A percentile compares a stretch with the other conserved stretches of the same genome.
These are phyloP conservation scores for Hymenoscyphus fraxineus DNA, from an alignment of 2,329 filamentous ascomycete species.

Conservation along the genomic window DNA sequence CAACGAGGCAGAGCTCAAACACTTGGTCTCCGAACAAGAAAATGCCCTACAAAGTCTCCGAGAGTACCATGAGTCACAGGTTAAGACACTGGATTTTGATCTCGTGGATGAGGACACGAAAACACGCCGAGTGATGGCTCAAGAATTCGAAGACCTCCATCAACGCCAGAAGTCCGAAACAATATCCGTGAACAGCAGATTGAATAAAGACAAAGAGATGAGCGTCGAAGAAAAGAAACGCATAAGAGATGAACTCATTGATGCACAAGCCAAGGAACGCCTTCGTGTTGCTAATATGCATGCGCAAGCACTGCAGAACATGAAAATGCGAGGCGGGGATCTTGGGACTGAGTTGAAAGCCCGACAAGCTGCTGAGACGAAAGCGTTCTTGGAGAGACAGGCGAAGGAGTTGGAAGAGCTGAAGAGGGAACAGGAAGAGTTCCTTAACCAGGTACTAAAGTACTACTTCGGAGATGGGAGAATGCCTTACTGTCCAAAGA, in stretches of 20 bases:
- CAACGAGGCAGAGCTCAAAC: not conserved
- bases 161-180: not conserved
- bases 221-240: not conserved
- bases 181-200: not conserved
- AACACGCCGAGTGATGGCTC: too few relatives aligned
- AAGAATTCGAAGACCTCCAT: not conserved
- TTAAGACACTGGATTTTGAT: not conserved
- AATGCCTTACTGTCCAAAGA: not conserved
- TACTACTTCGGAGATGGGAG: not conserved
- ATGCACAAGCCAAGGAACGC: not conserved
- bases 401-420: not conserved
- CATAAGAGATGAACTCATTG: not conserved
- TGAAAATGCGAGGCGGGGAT: not conserved
- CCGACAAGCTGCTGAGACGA: not conserved
- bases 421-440: not conserved
- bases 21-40: not conserved
- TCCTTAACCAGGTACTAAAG: not conserved
- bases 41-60: not conserved
- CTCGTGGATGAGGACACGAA: not conserved
- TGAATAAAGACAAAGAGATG: not conserved
- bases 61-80: not conserved
- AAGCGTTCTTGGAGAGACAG: not conserved
- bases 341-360: not conserved
- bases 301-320: not conserved
- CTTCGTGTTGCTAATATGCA: not conserved